These are phyloP conservation scores for Lentinula aciculospora DNA, from an alignment of 768 basidiomycete genomes.

Conservation along the genomic window DNA sequence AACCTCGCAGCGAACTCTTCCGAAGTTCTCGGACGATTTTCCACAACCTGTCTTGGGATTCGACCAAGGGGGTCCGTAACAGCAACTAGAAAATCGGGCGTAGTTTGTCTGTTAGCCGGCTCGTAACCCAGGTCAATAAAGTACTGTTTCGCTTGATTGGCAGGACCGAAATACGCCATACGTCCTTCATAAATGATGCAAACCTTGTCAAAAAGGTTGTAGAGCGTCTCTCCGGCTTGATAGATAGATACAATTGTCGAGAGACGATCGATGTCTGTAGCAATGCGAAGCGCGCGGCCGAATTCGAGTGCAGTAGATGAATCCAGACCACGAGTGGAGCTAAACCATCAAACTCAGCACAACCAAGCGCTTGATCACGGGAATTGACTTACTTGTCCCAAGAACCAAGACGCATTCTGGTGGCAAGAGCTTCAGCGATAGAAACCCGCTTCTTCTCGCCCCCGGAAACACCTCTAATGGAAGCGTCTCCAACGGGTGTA, in stretches of 20 bases:
- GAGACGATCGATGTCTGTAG: conserved; percentile 48
- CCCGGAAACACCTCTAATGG: conserved; percentile 68
- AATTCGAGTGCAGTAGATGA: conserved; percentile 72
- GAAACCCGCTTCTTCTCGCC: conserved; percentile 81
- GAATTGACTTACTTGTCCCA: conserved; percentile 69
- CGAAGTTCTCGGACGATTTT: conserved; percentile 45
- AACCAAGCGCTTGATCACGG: background rate
- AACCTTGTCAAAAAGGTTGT: conserved; percentile 67
- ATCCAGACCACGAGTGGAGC: conserved; percentile 62
- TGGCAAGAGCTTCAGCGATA: conserved; percentile 67
- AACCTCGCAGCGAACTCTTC: conserved; percentile 52
- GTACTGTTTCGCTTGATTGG: conserved; percentile 58
- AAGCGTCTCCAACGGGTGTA: conserved; percentile 75
- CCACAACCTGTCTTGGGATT: conserved; percentile 35
- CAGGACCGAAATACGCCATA: conserved; percentile 72
- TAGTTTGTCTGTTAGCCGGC: conserved; percentile 60
- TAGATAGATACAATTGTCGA: conserved; percentile 80
- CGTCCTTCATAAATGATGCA: conserved; percentile 71
- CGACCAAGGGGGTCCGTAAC: conserved; percentile 61
- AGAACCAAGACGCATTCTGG: conserved; percentile 53
- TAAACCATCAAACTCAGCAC: conserved; percentile 21
- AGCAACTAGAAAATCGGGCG: conserved; percentile 57
- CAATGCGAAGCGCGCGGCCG: conserved; percentile 56
- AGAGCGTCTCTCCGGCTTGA: conserved; percentile 71
- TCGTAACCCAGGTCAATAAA: conserved; percentile 66